A percentile compares a stretch with the other conserved stretches of the same genome.
phyloP scores from a whole-genome alignment of 2,329 filamentous ascomycete genomes.

The Aspergillus sp. region DNA sequence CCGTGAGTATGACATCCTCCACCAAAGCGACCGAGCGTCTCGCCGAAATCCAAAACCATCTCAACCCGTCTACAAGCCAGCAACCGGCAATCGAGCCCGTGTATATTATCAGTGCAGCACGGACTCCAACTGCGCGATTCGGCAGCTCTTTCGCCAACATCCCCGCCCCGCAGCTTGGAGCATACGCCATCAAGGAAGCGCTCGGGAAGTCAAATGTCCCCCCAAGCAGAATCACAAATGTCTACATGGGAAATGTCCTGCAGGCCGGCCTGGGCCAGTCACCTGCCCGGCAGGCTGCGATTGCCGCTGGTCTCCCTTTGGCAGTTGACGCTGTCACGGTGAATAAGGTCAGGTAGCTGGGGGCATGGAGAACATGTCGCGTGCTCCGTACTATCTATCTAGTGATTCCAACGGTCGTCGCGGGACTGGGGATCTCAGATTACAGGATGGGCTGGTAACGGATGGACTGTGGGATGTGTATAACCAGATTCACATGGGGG shows the following conservation, averaged over 20 bases:
- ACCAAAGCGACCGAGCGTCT: neutral
- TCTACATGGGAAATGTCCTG: slow-evolving; percentile 98
- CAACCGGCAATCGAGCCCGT: neutral
- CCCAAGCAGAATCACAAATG: slow-evolving; percentile 75
- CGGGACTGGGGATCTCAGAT: slow-evolving; percentile 79
- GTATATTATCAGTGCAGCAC: neutral
- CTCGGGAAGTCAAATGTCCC: slow-evolving; percentile 83
- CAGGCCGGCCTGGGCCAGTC: slow-evolving; percentile 84
- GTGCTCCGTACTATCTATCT: slow-evolving; percentile 85
- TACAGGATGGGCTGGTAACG: slow-evolving; percentile 90
- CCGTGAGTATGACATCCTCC: neutral
- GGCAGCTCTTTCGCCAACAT: slow-evolving; percentile 85
- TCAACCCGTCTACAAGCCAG: neutral
- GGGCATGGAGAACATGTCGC: slow-evolving; percentile 97
- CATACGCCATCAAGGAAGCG: slow-evolving; percentile 87
- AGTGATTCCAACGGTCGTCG: slow-evolving; percentile 73
- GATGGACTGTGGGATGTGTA: slow-evolving; percentile 97
- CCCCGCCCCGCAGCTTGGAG: slow-evolving; percentile 80
- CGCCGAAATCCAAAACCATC: neutral
- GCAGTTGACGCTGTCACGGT: slow-evolving; percentile 85
- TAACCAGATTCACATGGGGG: slow-evolving; percentile 96
- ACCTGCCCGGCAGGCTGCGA: slow-evolving; percentile 83
- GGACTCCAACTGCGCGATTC: slow-evolving; percentile 54
- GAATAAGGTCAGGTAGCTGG: slow-evolving; percentile 98
- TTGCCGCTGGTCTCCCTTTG: slow-evolving; percentile 80